Evolutionary conservation across 305 asterid genomes (phyloP).

Genomic region (Solanum hybrid): DNA sequence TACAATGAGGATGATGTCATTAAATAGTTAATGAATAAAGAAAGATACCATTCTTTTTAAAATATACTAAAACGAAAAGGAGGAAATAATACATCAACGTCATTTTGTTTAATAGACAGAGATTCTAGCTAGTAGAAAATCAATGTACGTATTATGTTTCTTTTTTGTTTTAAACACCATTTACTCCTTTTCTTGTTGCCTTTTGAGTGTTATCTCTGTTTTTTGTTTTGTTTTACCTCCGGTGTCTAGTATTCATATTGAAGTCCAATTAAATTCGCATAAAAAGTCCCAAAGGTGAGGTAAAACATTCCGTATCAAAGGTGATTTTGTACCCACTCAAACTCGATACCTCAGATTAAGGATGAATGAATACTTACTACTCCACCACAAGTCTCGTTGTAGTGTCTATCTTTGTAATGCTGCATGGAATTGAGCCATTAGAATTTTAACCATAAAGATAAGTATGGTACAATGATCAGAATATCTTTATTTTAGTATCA

Average conservation of each 20-base stretch:
- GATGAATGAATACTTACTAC: too few species aligned
- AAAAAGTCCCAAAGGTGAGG: neutral
- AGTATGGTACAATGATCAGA: neutral
- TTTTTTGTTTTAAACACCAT: neutral
- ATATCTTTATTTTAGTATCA: neutral
- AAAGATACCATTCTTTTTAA: neutral
- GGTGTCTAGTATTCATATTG: neutral
- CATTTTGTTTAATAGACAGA: neutral
- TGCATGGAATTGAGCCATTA: neutral
- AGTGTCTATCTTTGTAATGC: neutral
- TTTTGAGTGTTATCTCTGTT: neutral
- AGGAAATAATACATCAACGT: neutral
- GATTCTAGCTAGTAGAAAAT: neutral
- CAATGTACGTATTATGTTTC: neutral
- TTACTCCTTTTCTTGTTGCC: neutral
- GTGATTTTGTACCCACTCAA: neutral
- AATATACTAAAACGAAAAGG: neutral
- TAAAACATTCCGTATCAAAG: neutral
- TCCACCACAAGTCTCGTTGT: neutral
- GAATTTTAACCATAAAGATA: neutral
- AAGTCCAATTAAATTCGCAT: neutral
- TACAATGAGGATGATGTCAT: neutral
- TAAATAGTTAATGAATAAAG: neutral
- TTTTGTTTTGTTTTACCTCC: too few species aligned
- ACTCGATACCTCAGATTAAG: neutral